These are phyloP conservation scores for Gnaphalium uliginosum DNA, from an alignment of 129 eudicot species.

Conservation along the genomic window DNA sequence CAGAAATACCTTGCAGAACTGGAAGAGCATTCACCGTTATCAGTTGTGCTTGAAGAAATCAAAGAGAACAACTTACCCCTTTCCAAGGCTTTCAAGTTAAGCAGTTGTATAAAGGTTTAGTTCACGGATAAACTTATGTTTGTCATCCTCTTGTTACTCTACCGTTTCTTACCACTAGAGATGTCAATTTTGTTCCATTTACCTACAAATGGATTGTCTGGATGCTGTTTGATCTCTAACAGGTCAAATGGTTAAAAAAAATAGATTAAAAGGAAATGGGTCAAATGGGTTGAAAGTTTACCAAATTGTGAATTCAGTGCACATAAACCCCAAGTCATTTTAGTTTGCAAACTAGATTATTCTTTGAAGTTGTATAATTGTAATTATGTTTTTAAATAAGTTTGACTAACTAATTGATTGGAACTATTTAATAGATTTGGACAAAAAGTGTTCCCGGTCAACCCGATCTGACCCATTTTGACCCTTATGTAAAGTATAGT, in stretches of 20 bases:
- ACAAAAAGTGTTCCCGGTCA: neutral
- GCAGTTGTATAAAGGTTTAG: constrained; percentile 50
- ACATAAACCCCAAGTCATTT: no score
- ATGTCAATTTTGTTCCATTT: neutral
- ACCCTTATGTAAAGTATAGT: neutral
- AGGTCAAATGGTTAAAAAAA: neutral
- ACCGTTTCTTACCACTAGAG: neutral
- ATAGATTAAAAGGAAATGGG: no score
- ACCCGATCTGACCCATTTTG: neutral
- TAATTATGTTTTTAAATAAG: neutral
- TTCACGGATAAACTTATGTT: constrained; percentile 12
- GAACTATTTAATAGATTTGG: neutral
- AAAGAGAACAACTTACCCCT: constrained; percentile 55
- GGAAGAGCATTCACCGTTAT: constrained; percentile 48
- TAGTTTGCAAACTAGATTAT: neutral
- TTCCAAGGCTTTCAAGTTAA: constrained; percentile 55
- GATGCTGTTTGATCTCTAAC: neutral
- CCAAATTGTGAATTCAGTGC: no score
- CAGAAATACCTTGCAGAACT: constrained; percentile 50
- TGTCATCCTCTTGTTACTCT: neutral
- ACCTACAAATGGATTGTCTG: neutral
- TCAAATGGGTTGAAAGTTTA: no score
- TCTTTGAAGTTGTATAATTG: neutral
- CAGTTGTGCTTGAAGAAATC: constrained; percentile 49
- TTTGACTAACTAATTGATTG: neutral